Percentiles rank a stretch among this genome's conserved stretches.
These are phyloP conservation scores for Pseudogymnoascus sp. DNA, from an alignment of 2,329 filamentous ascomycete genomes.

Conservation along the genomic window DNA sequence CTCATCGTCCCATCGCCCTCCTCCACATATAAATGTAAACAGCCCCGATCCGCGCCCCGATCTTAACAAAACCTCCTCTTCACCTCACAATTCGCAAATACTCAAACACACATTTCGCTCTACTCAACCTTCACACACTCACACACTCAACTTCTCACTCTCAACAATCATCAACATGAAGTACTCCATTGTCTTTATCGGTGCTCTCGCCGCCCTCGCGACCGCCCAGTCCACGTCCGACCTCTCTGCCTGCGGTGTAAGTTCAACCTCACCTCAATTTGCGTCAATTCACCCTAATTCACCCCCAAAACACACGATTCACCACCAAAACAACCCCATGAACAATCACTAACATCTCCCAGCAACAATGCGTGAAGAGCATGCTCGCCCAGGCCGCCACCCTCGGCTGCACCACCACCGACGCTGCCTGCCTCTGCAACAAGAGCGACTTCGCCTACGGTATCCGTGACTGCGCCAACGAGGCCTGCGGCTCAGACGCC, in stretches of 20 bases:
- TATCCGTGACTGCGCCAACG: conserved; percentile 40
- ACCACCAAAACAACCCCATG: background rate
- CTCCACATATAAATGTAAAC: conserved; percentile 6
- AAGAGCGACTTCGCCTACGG: conserved; percentile 38
- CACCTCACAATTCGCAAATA: background rate
- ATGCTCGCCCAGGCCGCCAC: conserved; percentile 35
- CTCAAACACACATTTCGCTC: background rate
- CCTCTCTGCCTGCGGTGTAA: background rate
- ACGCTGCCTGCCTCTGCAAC: conserved; percentile 38
- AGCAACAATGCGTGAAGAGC: conserved; percentile 38
- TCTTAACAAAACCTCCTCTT: background rate
- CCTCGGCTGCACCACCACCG: conserved; percentile 34
- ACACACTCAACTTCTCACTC: background rate
- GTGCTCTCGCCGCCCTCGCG: background rate
- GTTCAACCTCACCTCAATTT: background rate
- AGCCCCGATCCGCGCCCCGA: background rate
- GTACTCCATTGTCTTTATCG: background rate
- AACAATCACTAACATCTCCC: background rate
- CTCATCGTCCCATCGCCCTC: background rate
- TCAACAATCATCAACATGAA: background rate
- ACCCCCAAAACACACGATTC: background rate
- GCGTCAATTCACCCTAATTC: background rate
- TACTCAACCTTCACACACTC: background rate
- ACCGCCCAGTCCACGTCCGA: background rate
- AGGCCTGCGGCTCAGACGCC: conserved; percentile 32